Conservation (phyloP, 805 yeast species). For the Starmerella potacharoeniae region DNA sequence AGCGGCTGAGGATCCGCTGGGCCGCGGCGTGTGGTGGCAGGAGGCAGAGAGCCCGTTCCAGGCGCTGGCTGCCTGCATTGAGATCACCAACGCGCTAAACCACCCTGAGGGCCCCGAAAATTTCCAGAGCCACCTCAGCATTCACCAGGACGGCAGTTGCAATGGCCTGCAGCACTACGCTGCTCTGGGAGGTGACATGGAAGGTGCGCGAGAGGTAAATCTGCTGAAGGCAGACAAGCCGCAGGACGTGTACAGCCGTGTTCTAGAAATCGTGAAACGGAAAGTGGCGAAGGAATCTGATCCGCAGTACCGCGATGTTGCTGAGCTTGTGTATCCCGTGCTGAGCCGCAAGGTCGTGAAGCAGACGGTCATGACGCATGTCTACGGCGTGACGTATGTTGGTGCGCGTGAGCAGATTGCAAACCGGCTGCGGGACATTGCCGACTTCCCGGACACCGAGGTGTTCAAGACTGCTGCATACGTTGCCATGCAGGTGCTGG, state of each 20-base stretch:
- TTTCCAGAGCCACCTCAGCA: constrained; percentile 42
- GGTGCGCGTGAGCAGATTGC: constrained; percentile 88
- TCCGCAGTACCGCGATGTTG: constrained; percentile 19
- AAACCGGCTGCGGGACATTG: constrained; percentile 56
- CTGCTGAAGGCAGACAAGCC: constrained; percentile 45
- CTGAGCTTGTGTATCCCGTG: constrained; percentile 42
- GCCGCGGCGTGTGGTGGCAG: constrained; percentile 43
- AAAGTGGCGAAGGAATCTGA: constrained; percentile 37
- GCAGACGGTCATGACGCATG: constrained; percentile 97
- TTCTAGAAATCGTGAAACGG: constrained; percentile 38
- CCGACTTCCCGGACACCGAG: constrained; percentile 38
- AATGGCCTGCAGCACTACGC: constrained; percentile 62
- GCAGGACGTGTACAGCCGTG: constrained; percentile 50
- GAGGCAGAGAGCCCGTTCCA: constrained; percentile 56
- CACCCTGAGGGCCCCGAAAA: constrained; percentile 38
- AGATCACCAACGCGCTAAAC: constrained; percentile 39
- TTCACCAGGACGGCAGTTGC: constrained; percentile 60
- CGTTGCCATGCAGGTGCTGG: constrained; percentile 66
- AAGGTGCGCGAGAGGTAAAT: constrained; percentile 54
- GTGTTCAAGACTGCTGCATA: constrained; percentile 46
- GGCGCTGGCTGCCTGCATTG: constrained; percentile 45
- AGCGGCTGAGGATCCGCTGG: constrained; percentile 40
- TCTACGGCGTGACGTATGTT: constrained; percentile 87
- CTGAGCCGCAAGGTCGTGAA: constrained; percentile 82
- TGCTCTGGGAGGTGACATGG: constrained; percentile 57